These are phyloP conservation scores for Herpetospermum pedunculosum DNA, from an alignment of 306 rosid species.

Conservation along the genomic window DNA sequence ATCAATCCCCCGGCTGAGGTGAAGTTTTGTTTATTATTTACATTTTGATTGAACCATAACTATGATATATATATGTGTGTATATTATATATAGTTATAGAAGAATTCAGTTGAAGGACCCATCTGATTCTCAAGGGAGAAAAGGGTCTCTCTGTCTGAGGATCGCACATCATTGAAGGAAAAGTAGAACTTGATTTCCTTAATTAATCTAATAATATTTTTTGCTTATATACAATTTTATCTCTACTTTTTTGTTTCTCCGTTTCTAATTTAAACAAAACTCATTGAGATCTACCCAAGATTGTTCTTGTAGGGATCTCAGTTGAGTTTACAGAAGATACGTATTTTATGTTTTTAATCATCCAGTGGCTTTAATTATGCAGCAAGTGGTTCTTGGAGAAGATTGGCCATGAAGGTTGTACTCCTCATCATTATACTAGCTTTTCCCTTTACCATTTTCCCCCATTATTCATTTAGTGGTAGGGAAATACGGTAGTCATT, in stretches of 20 bases:
- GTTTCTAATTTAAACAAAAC: neutral
- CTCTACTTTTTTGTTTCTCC: neutral
- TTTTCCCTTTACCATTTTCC: constrained; percentile 1
- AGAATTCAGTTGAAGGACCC: neutral
- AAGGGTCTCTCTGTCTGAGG: neutral
- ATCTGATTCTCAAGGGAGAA: neutral
- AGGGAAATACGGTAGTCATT: constrained; percentile 5
- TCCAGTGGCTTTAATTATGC: constrained; percentile 30
- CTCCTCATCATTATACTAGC: neutral
- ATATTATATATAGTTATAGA: neutral
- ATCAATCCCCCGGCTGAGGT: constrained; percentile 22
- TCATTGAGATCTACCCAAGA: neutral
- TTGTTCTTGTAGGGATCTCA: neutral
- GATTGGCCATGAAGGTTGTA: constrained; percentile 82
- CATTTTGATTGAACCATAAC: neutral
- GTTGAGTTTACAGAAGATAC: neutral
- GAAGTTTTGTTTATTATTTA: constrained; percentile 8
- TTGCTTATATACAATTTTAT: neutral
- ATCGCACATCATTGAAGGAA: neutral
- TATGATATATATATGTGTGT: neutral
- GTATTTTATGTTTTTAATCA: neutral
- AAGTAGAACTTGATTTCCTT: neutral
- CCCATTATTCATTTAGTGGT: neutral
- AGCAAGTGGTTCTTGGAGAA: constrained; percentile 99
- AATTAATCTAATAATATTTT: neutral